These are phyloP conservation scores for Clohesyomyces aquaticus DNA, from an alignment of 495 filamentous ascomycete genomes.

Conservation along the genomic window DNA sequence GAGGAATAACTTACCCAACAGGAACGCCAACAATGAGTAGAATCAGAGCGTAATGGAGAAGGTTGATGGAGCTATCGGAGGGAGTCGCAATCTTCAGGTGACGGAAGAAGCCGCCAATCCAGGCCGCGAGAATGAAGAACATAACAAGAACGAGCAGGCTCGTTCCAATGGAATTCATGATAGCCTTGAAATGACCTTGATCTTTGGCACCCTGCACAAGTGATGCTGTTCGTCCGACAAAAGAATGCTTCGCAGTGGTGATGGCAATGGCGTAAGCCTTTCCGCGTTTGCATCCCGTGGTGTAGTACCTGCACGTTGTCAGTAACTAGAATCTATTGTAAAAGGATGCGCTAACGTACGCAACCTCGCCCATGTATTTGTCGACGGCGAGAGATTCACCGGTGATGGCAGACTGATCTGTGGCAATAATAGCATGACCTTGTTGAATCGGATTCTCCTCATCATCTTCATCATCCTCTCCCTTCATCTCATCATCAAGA, in stretches of 20 bases:
- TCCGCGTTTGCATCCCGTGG: constrained; percentile 77
- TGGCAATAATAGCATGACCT: constrained; percentile 67
- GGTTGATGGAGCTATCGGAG: constrained; percentile 56
- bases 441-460: constrained; percentile 42
- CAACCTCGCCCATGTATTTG: constrained; percentile 74
- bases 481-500: constrained; percentile 62
- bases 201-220: constrained; percentile 73
- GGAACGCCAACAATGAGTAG: constrained; percentile 74
- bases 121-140: constrained; percentile 70
- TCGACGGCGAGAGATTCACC: constrained; percentile 78
- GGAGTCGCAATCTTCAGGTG: constrained; percentile 69
- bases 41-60: constrained; percentile 70
- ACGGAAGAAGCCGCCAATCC: constrained; percentile 79
- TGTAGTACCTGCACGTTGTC: constrained; percentile 60
- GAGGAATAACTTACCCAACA: constrained; percentile 51
- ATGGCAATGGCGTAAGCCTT: constrained; percentile 71
- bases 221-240: constrained; percentile 72
- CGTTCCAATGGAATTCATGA: constrained; percentile 78
- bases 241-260: constrained; percentile 67
- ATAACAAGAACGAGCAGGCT: constrained; percentile 71
- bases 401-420: constrained; percentile 76
- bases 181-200: constrained; percentile 76
- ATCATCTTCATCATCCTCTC: constrained; percentile 50
- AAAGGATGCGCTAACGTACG: constrained; percentile 25
- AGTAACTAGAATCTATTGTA: background rate